Evolutionary conservation across 441 rosid genomes (phyloP).

Genomic region (Metrosideros polymorpha): DNA sequence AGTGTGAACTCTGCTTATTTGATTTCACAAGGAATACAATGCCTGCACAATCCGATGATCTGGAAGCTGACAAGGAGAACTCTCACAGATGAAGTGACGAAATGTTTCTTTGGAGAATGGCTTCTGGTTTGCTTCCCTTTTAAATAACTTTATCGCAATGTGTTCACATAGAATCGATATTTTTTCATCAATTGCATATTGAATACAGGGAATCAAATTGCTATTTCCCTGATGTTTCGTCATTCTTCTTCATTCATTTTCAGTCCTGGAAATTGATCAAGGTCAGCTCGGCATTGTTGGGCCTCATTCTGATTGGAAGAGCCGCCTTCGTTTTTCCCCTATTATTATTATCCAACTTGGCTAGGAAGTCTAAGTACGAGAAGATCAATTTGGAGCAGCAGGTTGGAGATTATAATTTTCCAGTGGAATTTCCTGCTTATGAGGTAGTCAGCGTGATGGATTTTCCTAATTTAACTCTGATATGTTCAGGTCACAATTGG

Average conservation of each 20-base stretch:
- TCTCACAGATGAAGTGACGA: background rate
- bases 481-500: background rate
- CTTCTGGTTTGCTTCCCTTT: background rate
- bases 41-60: fast-evolving
- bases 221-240: background rate
- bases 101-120: background rate
- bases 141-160: background rate
- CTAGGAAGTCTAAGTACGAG: background rate
- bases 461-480: background rate
- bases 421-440: background rate
- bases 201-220: background rate
- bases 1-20: background rate
- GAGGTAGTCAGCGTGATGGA: background rate
- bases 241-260: background rate
- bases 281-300: background rate
- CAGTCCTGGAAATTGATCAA: background rate
- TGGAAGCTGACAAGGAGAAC: background rate
- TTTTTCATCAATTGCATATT: too few species aligned
- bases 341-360: background rate
- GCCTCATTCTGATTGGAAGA: background rate
- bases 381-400: background rate
- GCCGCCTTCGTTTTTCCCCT: background rate
- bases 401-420: background rate
- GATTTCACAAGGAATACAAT: background rate
- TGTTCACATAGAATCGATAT: background rate